Evolutionary conservation across 345 rosid genomes (phyloP).

Genomic region (Diplotaxis tenuifolia): DNA sequence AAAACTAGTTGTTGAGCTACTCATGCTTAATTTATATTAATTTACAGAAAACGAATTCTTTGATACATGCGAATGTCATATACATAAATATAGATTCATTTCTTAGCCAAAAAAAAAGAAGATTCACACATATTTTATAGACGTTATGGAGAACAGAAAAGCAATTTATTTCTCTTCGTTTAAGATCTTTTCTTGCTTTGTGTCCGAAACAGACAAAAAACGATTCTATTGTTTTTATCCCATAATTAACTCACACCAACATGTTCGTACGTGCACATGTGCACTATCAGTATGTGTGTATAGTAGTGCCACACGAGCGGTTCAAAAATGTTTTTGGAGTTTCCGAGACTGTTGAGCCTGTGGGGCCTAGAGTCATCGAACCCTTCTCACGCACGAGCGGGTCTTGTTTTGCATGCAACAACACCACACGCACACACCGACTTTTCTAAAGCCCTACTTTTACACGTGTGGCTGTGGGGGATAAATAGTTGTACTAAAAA

Average conservation of each 20-base stretch:
- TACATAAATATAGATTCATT: not conserved
- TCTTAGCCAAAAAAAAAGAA: too few relatives aligned
- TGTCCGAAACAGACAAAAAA: conserved; percentile 33
- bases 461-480: conserved; percentile 23
- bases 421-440: conserved; percentile 38
- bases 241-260: conserved; percentile 28
- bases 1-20: conserved; percentile 29
- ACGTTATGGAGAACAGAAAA: conserved; percentile 31
- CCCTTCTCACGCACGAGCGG: conserved; percentile 41
- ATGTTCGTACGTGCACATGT: conserved; percentile 32
- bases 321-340: conserved; percentile 41
- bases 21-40: conserved; percentile 19
- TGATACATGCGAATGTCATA: conserved; percentile 7
- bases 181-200: conserved; percentile 33
- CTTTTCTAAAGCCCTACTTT: conserved; percentile 14
- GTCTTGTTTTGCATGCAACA: conserved; percentile 35
- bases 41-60: conserved; percentile 3
- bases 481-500: not conserved
- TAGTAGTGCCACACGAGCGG: conserved; percentile 32
- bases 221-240: conserved; percentile 34
- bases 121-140: not conserved
- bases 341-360: conserved; percentile 26
- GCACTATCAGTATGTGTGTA: conserved; percentile 32
- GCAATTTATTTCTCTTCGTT: conserved; percentile 27
- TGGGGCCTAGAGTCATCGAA: conserved; percentile 14